Evolutionary conservation across 2,329 filamentous ascomycete species (phyloP).

Genomic region (Hypomyces perniciosus): DNA sequence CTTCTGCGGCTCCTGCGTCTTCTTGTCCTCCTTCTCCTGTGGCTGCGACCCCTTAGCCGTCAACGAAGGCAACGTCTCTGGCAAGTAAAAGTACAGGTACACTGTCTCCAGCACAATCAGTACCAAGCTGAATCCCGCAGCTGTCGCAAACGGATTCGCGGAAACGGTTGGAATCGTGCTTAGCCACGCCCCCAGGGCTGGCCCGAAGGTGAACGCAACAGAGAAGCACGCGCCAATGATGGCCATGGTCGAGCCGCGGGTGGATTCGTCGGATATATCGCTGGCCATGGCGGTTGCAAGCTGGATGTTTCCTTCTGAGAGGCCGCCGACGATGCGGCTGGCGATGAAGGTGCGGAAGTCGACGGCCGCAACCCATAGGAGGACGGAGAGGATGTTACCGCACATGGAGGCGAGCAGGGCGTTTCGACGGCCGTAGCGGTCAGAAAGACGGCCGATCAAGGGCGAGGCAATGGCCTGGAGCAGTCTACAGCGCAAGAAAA

Average conservation of each 20-base stretch:
- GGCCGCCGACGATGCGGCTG: constrained; percentile 83
- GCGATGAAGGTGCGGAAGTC: constrained; percentile 95
- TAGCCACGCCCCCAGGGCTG: constrained; percentile 82
- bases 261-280: constrained; percentile 82
- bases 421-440: constrained; percentile 78
- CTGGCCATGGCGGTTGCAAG: constrained; percentile 93
- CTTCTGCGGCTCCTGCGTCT: constrained; percentile 21
- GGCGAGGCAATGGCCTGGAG: constrained; percentile 90
- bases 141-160: constrained; percentile 88
- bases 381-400: constrained; percentile 87
- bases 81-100: constrained; percentile 78
- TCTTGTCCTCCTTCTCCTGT: constrained; percentile 15
- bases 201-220: constrained; percentile 94
- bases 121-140: constrained; percentile 78
- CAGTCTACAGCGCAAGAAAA: constrained; percentile 45
- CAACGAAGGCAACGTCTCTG: constrained; percentile 73
- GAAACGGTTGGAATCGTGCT: constrained; percentile 71
- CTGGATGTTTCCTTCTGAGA: constrained; percentile 96
- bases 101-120: constrained; percentile 81
- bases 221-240: constrained; percentile 95
- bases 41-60: constrained; percentile 23
- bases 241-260: constrained; percentile 88
- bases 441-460: constrained; percentile 81
- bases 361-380: constrained; percentile 87
- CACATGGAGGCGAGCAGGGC: constrained; percentile 87